phyloP scores from a whole-genome alignment of 2,329 filamentous ascomycete genomes.

The Fusarium mexicanum region DNA sequence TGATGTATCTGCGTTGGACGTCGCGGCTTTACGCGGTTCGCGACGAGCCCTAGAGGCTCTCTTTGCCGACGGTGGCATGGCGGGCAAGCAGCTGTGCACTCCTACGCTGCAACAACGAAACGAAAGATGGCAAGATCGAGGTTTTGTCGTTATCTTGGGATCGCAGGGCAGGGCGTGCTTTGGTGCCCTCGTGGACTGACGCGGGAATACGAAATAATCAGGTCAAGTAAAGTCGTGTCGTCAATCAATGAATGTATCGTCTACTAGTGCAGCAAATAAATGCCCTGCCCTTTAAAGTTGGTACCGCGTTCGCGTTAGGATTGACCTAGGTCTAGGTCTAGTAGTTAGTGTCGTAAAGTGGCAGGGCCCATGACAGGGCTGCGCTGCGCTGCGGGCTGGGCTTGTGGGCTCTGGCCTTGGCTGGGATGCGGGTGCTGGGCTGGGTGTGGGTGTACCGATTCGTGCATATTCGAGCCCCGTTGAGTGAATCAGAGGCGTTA shows the following conservation, averaged over 20 bases:
- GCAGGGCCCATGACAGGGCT: constrained; percentile 39
- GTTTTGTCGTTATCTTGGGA: neutral
- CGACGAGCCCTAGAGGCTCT: constrained; percentile 51
- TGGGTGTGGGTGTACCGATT: constrained; percentile 25
- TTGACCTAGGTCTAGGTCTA: constrained; percentile 3
- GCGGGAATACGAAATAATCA: constrained; percentile 14
- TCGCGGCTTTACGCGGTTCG: constrained; percentile 51
- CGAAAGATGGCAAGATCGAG: neutral
- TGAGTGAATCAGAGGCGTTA: constrained; percentile 20
- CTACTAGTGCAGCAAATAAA: constrained; percentile 37
- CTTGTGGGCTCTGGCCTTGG: neutral
- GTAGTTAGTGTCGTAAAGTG: constrained; percentile 40
- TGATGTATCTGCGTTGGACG: constrained; percentile 46
- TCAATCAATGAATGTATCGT: constrained; percentile 35
- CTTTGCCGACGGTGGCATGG: constrained; percentile 53
- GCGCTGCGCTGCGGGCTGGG: constrained; percentile 19
- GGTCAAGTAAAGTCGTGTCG: constrained; percentile 36
- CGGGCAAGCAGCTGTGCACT: neutral
- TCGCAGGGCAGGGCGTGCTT: neutral
- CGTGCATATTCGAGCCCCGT: constrained; percentile 34
- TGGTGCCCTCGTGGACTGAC: constrained; percentile 22
- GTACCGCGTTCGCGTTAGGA: constrained; percentile 48
- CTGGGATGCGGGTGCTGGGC: constrained; percentile 12
- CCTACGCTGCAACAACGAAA: neutral
- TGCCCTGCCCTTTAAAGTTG: constrained; percentile 43